Percentiles rank a stretch among this genome's conserved stretches.
phyloP scores from a whole-genome alignment of 1,284 basidiomycete species.

The Cystobasidiaceae sp. region DNA sequence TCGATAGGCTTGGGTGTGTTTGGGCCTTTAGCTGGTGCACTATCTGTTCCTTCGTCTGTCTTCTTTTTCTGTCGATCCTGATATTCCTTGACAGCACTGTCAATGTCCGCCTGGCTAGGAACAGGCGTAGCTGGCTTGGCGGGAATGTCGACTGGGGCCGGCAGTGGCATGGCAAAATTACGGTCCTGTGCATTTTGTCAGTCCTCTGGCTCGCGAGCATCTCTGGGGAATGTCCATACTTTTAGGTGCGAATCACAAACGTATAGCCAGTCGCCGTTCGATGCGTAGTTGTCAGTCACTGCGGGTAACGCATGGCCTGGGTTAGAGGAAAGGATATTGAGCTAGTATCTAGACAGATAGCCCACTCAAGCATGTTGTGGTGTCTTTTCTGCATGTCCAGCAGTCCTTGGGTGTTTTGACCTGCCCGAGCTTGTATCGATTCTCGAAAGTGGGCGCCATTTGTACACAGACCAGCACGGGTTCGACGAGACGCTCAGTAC shows the following conservation, averaged over 20 bases:
- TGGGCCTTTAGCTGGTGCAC: too few species aligned
- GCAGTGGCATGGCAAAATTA: constrained; percentile 17
- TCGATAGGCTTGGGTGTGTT: too few species aligned
- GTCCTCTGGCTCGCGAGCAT: too few species aligned
- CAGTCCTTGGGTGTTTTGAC: constrained; percentile 30
- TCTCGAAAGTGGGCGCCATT: constrained; percentile 19
- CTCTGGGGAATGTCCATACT: too few species aligned
- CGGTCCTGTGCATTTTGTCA: too few species aligned
- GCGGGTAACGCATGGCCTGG: not conserved
- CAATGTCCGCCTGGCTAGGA: constrained; percentile 21
- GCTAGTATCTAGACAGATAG: too few species aligned
- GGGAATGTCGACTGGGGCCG: not conserved
- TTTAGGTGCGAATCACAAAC: constrained; percentile 24
- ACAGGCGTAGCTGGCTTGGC: not conserved
- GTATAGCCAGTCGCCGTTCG: constrained; percentile 21
- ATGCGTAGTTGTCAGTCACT: constrained; percentile 30
- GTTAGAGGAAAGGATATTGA: too few species aligned
- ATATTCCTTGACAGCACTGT: constrained; percentile 27
- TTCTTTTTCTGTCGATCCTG: constrained; percentile 30
- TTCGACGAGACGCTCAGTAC: too few species aligned
- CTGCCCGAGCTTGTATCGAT: constrained; percentile 14
- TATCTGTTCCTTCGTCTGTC: not conserved
- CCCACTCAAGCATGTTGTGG: constrained; percentile 20
- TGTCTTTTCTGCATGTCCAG: constrained; percentile 29
- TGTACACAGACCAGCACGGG: too few species aligned